Evolutionary conservation across 192 early-diverging fungal species (phyloP).

Genomic region (Backusella psychrophila): DNA sequence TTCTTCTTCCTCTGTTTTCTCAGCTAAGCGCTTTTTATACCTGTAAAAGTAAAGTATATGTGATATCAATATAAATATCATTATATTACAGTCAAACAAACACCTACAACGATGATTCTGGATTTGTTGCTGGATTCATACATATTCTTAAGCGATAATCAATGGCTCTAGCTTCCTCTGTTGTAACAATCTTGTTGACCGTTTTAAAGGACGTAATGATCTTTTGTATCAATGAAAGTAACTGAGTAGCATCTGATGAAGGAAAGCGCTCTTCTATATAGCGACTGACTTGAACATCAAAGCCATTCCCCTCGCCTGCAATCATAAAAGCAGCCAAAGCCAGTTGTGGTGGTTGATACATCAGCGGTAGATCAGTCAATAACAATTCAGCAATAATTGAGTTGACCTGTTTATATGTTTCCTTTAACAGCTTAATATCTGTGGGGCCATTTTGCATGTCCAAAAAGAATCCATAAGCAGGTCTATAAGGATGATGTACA

Average conservation of each 20-base stretch:
- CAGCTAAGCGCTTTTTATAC: slow-evolving; percentile 12
- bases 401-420: slow-evolving; percentile 53
- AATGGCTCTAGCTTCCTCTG: slow-evolving; percentile 55
- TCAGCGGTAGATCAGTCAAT: slow-evolving; percentile 68
- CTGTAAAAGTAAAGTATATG: background rate
- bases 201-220: slow-evolving; percentile 47
- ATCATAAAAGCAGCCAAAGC: slow-evolving; percentile 65
- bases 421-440: slow-evolving; percentile 42
- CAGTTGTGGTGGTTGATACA: slow-evolving; percentile 78
- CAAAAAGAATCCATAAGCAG: slow-evolving; percentile 68
- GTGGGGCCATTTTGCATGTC: slow-evolving; percentile 61
- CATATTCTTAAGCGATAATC: slow-evolving; percentile 64
- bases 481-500: slow-evolving; percentile 70
- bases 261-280: slow-evolving; percentile 46
- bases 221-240: slow-evolving; percentile 24
- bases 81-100: background rate
- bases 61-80: background rate
- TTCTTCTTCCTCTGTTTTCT: background rate
- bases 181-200: slow-evolving; percentile 35
- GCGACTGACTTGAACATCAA: slow-evolving; percentile 30
- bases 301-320: slow-evolving; percentile 51
- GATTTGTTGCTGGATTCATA: slow-evolving; percentile 75
- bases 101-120: slow-evolving; percentile 57
- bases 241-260: slow-evolving; percentile 39
- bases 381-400: slow-evolving; percentile 58